Base-by-base conservation (phyloP, 2,329 filamentous ascomycete species). In the Sporothrix brasiliensis region DNA sequence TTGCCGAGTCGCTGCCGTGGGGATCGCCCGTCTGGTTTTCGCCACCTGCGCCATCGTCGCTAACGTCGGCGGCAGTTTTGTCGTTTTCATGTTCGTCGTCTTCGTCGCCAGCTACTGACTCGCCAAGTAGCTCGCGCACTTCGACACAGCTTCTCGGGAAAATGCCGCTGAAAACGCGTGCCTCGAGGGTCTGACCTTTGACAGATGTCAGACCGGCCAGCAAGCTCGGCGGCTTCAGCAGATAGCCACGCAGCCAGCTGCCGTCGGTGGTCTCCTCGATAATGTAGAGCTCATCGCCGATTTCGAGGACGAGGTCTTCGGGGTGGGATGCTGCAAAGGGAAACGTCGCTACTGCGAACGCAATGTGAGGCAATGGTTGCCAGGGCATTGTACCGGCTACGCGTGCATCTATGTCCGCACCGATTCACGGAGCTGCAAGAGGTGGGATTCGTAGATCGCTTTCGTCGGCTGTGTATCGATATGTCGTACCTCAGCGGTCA, bases 241-340 rank as follows among this genome's bases (percentile, higher is more conserved):
- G 86, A 81, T 99, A 99, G 71, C 95, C 95, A 69, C 95, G 91
- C 80, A 94, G 91, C 96, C 95, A 99, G 79, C 92, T 88, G 76
- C 91, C 92, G 81, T 97, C 89, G 27, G 93, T 91, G 52, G 94
- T 96, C 81, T 98, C 93, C 81, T 98, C 94, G 78, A 99, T 97
- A 75, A 99, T 96, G 82, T 99, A 99, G 74, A 99, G 85, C 82
- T 99, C 95, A 86, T 99, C 95, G 79, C 95, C 95, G 74, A 99
- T 92, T 81, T 99, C 94, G 79, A 99, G 90, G 11, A 96, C 95
- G 24, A 99, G 89, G 81, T 99, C 95, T 79, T 93, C 92, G 69
- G 93, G 89, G 74, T 90, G 90, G 72, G 92, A 90, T 72, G 95
- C 92, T 76, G 91, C 87, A 82, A 99, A 99, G 50, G 95, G 95